phyloP scores from a whole-genome alignment of 208 protist genomes.

The Trypanosoma scelopori region DNA sequence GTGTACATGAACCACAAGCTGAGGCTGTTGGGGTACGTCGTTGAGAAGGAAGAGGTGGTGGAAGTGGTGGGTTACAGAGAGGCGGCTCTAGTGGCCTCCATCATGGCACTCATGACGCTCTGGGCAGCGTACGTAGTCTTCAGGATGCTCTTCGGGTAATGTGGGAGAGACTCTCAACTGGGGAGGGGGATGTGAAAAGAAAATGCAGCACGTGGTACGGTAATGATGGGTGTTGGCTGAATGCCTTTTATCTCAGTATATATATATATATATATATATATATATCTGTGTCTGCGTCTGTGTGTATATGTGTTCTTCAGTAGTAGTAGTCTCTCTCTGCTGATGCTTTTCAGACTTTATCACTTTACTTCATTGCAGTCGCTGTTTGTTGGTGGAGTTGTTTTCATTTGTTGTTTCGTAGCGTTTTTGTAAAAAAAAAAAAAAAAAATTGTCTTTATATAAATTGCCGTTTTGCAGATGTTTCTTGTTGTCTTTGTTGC shows the following conservation, averaged over 20 bases:
- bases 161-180: background rate
- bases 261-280: conserved; percentile 16
- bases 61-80: conserved; percentile 64
- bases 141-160: conserved; percentile 36
- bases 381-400: too few species aligned
- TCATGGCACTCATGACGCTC: conserved; percentile 36
- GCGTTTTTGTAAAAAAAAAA: too few species aligned
- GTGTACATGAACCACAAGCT: conserved; percentile 82
- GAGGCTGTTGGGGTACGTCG: conserved; percentile 55
- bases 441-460: too few species aligned
- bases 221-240: too few species aligned
- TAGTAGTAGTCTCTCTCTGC: too few species aligned
- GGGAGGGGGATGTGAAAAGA: background rate
- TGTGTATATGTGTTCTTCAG: background rate
- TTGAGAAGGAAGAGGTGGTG: conserved; percentile 54
- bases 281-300: background rate
- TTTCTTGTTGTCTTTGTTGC: too few species aligned
- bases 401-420: too few species aligned
- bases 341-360: too few species aligned
- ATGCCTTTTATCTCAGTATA: conserved; percentile 6
- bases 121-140: conserved; percentile 38
- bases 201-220: too few species aligned
- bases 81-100: conserved; percentile 35
- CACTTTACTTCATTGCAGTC: too few species aligned
- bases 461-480: too few species aligned